phyloP scores from a whole-genome alignment of 352 stramenopile species.

The Phytophthora aleatoria region DNA sequence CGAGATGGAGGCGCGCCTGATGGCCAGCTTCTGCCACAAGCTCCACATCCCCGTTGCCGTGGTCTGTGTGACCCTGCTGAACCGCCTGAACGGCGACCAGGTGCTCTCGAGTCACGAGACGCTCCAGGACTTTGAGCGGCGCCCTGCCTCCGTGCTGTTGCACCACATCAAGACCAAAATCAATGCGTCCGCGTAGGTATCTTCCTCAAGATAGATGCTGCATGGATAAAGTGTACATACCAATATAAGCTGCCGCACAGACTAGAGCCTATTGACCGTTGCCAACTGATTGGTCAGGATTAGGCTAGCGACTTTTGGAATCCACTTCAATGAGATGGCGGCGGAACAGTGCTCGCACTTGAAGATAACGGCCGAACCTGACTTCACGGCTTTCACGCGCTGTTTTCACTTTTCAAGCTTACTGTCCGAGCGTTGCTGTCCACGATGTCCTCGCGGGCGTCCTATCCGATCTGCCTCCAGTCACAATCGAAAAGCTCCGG shows the following conservation, averaged over 20 bases:
- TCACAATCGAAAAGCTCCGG: slow-evolving; percentile 13
- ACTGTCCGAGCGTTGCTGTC: neutral
- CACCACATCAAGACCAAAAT: slow-evolving; percentile 79
- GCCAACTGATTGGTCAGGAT: slow-evolving; percentile 1
- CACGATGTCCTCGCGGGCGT: slow-evolving; percentile 20
- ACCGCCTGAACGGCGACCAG: slow-evolving; percentile 81
- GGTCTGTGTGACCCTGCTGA: slow-evolving; percentile 78
- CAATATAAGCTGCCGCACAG: slow-evolving; percentile 18
- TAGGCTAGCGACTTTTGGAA: neutral
- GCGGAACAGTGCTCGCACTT: slow-evolving; percentile 14
- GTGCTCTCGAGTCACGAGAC: slow-evolving; percentile 63
- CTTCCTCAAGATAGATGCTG: slow-evolving; percentile 10
- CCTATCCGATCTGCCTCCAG: slow-evolving; percentile 28
- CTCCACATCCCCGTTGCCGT: slow-evolving; percentile 77
- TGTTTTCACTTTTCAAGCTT: slow-evolving; percentile 22
- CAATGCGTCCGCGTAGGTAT: slow-evolving; percentile 17
- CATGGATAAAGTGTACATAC: slow-evolving; percentile 5
- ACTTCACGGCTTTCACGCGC: slow-evolving; percentile 4
- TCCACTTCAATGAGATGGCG: slow-evolving; percentile 12
- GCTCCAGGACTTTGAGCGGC: slow-evolving; percentile 68
- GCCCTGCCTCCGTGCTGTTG: slow-evolving; percentile 61
- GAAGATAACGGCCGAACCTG: slow-evolving; percentile 18
- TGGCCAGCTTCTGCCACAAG: slow-evolving; percentile 79
- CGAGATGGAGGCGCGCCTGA: slow-evolving; percentile 81
- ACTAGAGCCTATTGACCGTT: neutral